Percentiles rank a stretch among this genome's conserved stretches.
phyloP scores from a whole-genome alignment of 1,284 basidiomycete species.

The Melampsora americana region DNA sequence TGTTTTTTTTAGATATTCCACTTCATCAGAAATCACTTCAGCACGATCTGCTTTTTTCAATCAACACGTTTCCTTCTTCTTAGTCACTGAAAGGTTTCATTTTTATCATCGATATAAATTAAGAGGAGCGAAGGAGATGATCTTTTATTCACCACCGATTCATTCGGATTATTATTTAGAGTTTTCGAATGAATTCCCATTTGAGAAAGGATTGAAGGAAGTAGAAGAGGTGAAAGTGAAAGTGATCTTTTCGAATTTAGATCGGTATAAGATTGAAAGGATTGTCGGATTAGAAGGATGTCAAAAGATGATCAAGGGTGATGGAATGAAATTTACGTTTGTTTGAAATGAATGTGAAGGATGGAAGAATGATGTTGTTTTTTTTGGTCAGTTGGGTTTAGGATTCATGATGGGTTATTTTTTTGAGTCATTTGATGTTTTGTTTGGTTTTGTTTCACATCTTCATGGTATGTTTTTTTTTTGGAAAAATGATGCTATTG shows the following conservation, averaged over 20 bases:
- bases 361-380: too few species aligned
- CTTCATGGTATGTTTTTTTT: too few species aligned
- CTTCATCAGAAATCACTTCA: conserved; percentile 85
- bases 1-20: conserved; percentile 88
- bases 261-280: conserved; percentile 78
- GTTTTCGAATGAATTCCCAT: conserved; percentile 58
- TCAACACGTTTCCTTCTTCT: conserved; percentile 77
- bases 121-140: conserved; percentile 80
- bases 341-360: conserved; percentile 49
- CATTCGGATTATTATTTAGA: conserved; percentile 90
- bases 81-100: conserved; percentile 94
- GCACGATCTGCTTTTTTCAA: conserved; percentile 89
- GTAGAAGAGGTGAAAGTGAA: conserved; percentile 63
- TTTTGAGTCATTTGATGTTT: too few species aligned
- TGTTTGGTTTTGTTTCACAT: too few species aligned
- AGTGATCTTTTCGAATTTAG: conserved; percentile 60
- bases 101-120: conserved; percentile 86
- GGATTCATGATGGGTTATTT: too few species aligned
- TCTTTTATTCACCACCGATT: conserved; percentile 88
- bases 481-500: too few species aligned
- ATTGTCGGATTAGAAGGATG: conserved; percentile 62
- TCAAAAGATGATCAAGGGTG: conserved; percentile 54
- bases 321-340: conserved; percentile 52
- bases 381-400: too few species aligned
- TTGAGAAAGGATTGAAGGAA: conserved; percentile 8